phyloP scores from a whole-genome alignment of 495 filamentous ascomycete genomes.

The Aspergillus carlsbadensis region DNA sequence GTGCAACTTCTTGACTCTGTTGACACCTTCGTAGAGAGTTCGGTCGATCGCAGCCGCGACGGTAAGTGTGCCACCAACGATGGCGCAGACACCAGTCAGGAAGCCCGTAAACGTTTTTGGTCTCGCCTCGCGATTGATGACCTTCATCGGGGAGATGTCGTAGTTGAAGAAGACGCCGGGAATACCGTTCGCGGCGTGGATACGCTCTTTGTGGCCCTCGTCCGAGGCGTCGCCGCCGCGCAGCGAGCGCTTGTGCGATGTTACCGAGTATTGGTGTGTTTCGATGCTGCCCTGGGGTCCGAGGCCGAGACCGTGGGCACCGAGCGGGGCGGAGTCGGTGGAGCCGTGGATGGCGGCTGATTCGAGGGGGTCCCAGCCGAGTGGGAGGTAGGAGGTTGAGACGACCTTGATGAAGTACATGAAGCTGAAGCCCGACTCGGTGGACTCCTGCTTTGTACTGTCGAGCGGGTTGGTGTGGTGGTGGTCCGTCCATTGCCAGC shows the following conservation, averaged over 20 bases:
- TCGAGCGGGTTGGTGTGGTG: conserved; percentile 95
- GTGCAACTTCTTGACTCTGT: conserved; percentile 84
- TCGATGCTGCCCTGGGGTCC: conserved; percentile 77
- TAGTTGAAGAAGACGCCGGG: conserved; percentile 99
- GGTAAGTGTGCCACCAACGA: conserved; percentile 92
- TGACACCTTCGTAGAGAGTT: conserved; percentile 83
- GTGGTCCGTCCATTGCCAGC: conserved; percentile 83
- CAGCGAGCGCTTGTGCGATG: conserved; percentile 87
- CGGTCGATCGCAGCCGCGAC: conserved; percentile 93
- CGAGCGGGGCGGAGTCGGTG: conserved; percentile 55
- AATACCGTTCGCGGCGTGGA: conserved; percentile 88
- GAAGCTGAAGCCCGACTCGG: conserved; percentile 85
- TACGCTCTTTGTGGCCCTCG: conserved; percentile 84
- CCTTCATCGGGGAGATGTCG: conserved; percentile 99
- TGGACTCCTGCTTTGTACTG: conserved; percentile 68
- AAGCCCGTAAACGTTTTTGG: conserved; percentile 86
- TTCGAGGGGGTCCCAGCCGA: conserved; percentile 68
- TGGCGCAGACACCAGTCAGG: conserved; percentile 88
- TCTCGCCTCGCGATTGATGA: conserved; percentile 92
- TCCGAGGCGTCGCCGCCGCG: conserved; percentile 75
- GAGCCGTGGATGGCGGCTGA: conserved; percentile 46
- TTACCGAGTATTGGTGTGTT: conserved; percentile 97
- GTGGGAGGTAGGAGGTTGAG: conserved; percentile 86
- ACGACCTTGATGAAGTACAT: conserved; percentile 99
- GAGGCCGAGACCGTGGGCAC: conserved; percentile 56